These are phyloP conservation scores for Synchytrium microbalum DNA, from an alignment of 371 early-diverging fungal genomes.

Conservation along the genomic window DNA sequence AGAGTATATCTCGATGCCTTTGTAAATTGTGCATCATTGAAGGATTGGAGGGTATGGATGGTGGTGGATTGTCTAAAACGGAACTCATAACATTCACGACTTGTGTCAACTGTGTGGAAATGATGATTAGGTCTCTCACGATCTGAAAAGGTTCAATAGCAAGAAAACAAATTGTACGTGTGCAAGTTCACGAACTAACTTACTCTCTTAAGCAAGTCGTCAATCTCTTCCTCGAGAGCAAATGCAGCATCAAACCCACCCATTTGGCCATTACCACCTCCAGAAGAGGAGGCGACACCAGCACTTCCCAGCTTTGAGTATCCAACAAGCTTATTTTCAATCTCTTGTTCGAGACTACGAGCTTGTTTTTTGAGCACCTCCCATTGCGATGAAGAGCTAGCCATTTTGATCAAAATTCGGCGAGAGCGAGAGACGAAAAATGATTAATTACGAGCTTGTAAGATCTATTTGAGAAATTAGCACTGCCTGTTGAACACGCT, in stretches of 20 bases:
- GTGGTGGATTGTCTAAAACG: conserved; percentile 38
- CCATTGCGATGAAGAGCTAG: conserved; percentile 32
- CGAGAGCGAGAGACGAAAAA: too few relatives aligned
- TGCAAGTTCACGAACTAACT: conserved; percentile 4
- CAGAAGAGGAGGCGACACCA: conserved; percentile 7
- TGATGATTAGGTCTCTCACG: not conserved
- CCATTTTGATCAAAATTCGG: too few relatives aligned
- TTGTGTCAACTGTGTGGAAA: conserved; percentile 33
- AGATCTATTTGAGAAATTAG: too few relatives aligned
- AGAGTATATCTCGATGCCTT: conserved; percentile 61
- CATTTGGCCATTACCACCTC: conserved; percentile 7
- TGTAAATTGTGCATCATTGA: conserved; percentile 63
- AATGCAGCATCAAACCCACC: conserved; percentile 12
- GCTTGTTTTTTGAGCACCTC: conserved; percentile 59
- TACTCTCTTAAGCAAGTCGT: conserved; percentile 52
- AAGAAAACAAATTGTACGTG: not conserved
- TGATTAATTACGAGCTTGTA: too few relatives aligned
- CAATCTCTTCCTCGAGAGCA: conserved; percentile 48
- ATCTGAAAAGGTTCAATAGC: too few relatives aligned
- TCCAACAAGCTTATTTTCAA: conserved; percentile 35
- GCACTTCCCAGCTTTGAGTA: conserved; percentile 24
- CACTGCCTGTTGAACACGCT: too few relatives aligned
- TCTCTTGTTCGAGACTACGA: conserved; percentile 58
- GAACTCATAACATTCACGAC: conserved; percentile 38
- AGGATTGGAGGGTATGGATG: conserved; percentile 47